phyloP scores from a whole-genome alignment of 2,329 filamentous ascomycete species.

The Aspergillus sp. region DNA sequence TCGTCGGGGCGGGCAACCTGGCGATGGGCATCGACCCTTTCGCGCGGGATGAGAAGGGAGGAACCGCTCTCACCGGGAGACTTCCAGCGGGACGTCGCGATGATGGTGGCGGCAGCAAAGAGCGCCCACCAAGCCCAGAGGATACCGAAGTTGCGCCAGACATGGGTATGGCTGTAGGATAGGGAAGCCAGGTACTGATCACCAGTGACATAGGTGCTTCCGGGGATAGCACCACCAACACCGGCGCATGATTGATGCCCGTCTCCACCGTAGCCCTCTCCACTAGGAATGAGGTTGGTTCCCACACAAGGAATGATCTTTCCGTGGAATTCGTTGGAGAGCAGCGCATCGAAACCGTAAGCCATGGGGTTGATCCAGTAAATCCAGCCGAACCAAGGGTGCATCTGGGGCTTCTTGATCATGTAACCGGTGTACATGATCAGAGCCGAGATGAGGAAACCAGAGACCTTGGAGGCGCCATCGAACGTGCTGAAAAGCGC shows the following conservation, averaged over 20 bases:
- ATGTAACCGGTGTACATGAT: slow-evolving; percentile 48
- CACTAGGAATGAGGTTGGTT: slow-evolving; percentile 37
- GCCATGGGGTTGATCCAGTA: slow-evolving; percentile 44
- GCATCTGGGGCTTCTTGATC: slow-evolving; percentile 51
- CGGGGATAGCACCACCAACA: slow-evolving; percentile 56
- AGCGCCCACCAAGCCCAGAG: slow-evolving; percentile 65
- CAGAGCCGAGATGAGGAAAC: slow-evolving; percentile 38
- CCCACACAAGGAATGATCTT: slow-evolving; percentile 40
- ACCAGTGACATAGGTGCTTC: slow-evolving; percentile 54
- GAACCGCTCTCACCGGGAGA: slow-evolving; percentile 54
- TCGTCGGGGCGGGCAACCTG: slow-evolving; percentile 47
- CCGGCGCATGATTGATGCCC: slow-evolving; percentile 47
- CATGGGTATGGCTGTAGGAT: slow-evolving; percentile 53
- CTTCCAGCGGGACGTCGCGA: slow-evolving; percentile 60
- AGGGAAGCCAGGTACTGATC: slow-evolving; percentile 61
- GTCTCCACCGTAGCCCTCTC: slow-evolving; percentile 33
- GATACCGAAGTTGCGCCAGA: slow-evolving; percentile 65
- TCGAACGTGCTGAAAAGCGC: slow-evolving; percentile 60
- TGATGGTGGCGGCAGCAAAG: slow-evolving; percentile 60
- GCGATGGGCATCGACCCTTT: slow-evolving; percentile 49
- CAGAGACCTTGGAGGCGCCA: slow-evolving; percentile 57
- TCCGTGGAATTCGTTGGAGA: slow-evolving; percentile 41
- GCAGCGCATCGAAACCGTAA: slow-evolving; percentile 42
- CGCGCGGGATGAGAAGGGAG: slow-evolving; percentile 63
- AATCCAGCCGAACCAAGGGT: slow-evolving; percentile 56